phyloP scores from a whole-genome alignment of 306 rosid genomes.

The Notholithocarpus densiflorus region DNA sequence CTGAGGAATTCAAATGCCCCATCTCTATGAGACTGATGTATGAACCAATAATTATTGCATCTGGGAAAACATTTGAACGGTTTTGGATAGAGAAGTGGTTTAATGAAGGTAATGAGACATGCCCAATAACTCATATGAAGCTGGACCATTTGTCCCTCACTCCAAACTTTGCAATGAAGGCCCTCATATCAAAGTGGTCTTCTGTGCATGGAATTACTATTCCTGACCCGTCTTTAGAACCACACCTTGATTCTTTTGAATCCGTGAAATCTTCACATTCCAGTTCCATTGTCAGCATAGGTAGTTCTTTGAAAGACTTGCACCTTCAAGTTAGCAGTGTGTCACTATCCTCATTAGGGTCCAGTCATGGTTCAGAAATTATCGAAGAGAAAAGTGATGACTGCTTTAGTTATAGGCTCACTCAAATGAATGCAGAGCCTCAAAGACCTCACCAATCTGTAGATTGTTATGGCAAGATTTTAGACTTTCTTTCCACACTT shows the following conservation, averaged over 20 bases:
- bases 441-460: neutral
- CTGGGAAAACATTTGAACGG: conserved; percentile 32
- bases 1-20: conserved; percentile 29
- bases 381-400: neutral
- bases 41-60: conserved; percentile 29
- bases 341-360: conserved; percentile 19
- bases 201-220: conserved; percentile 1
- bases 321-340: conserved; percentile 14
- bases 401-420: neutral
- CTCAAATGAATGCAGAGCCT: conserved; percentile 10
- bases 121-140: conserved; percentile 23
- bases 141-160: conserved; percentile 12
- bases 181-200: conserved; percentile 31
- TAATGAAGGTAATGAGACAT: conserved; percentile 23
- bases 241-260: neutral
- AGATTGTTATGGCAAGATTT: neutral
- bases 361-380: conserved; percentile 1
- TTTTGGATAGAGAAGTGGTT: conserved; percentile 35
- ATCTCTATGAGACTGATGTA: conserved; percentile 32
- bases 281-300: conserved; percentile 22
- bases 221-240: conserved; percentile 17
- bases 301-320: conserved; percentile 12
- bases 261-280: neutral
- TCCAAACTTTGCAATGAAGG: conserved; percentile 27
- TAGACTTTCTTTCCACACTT: conserved; percentile 1